Evolutionary conservation across 1,284 basidiomycete species (phyloP).

Genomic region (Ustilago tritici): DNA sequence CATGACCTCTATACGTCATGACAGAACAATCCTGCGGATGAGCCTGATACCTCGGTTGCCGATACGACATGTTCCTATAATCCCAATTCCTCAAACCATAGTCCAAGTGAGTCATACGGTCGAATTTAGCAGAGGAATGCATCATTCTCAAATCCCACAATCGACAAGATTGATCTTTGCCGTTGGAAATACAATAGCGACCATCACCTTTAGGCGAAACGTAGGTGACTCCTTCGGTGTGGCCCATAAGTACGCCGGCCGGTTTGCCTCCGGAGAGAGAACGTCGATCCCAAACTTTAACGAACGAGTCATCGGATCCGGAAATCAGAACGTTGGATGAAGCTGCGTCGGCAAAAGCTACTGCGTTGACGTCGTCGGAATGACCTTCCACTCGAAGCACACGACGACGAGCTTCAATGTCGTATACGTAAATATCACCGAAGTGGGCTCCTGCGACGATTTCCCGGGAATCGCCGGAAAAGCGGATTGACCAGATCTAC

Average conservation of each 20-base stretch:
- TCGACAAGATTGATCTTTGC: conserved; percentile 92
- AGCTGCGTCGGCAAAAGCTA: conserved; percentile 91
- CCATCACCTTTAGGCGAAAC: conserved; percentile 78
- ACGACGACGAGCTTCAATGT: conserved; percentile 82
- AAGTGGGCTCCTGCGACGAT: conserved; percentile 76
- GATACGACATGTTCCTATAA: conserved; percentile 76
- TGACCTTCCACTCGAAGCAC: conserved; percentile 88
- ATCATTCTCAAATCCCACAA: conserved; percentile 96
- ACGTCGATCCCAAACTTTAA: conserved; percentile 96
- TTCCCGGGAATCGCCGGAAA: conserved; percentile 94
- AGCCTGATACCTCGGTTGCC: conserved; percentile 73
- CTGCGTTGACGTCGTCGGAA: conserved; percentile 88
- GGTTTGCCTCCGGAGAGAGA: conserved; percentile 83
- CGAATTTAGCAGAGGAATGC: conserved; percentile 80
- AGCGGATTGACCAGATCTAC: conserved; percentile 89
- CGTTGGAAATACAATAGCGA: conserved; percentile 94
- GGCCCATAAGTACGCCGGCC: conserved; percentile 91
- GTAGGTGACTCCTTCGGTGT: conserved; percentile 78
- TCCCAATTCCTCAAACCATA: conserved; percentile 82
- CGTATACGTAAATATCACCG: conserved; percentile 82
- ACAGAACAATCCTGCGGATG: conserved; percentile 90
- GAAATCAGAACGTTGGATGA: conserved; percentile 93
- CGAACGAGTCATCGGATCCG: conserved; percentile 90
- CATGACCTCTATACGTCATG: conserved; percentile 91
- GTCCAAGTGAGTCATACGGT: conserved; percentile 71